A percentile compares a stretch with the other conserved stretches of the same genome.
These are phyloP conservation scores for Malassezia pachydermatis DNA, from an alignment of 1,284 basidiomycete genomes.

Conservation along the genomic window DNA sequence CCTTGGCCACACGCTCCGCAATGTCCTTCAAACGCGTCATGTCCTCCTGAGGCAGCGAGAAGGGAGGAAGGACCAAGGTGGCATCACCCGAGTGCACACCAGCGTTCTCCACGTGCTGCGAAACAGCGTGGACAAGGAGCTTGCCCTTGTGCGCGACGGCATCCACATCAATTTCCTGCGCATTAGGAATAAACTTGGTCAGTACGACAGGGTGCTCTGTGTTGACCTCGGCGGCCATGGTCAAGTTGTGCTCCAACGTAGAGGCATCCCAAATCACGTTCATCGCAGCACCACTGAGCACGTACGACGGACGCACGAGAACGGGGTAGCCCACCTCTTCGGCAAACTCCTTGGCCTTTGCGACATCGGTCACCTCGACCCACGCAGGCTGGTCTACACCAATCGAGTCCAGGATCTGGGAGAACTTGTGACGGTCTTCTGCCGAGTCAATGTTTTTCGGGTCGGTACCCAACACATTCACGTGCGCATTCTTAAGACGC, in stretches of 20 bases:
- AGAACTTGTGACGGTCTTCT: slow-evolving; percentile 99
- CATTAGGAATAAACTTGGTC: slow-evolving; percentile 95
- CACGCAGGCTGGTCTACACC: slow-evolving; percentile 96
- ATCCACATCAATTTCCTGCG: slow-evolving; percentile 96
- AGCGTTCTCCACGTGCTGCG: slow-evolving; percentile 97
- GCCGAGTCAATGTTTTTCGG: slow-evolving; percentile 90
- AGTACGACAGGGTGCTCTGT: slow-evolving; percentile 95
- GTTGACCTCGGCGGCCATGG: slow-evolving; percentile 86
- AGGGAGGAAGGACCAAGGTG: slow-evolving; percentile 92
- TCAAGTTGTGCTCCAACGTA: slow-evolving; percentile 78
- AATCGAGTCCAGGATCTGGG: slow-evolving; percentile 81
- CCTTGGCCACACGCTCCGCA: slow-evolving; percentile 84
- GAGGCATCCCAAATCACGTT: slow-evolving; percentile 93
- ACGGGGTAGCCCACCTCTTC: slow-evolving; percentile 58
- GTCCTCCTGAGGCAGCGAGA: slow-evolving; percentile 66
- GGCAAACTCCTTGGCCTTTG: slow-evolving; percentile 84
- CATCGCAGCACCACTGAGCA: slow-evolving; percentile 97
- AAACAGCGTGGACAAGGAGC: slow-evolving; percentile 89
- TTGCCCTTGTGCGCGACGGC: slow-evolving; percentile 89
- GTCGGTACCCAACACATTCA: slow-evolving; percentile 92
- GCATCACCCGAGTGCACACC: slow-evolving; percentile 99
- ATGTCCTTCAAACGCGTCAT: slow-evolving; percentile 78
- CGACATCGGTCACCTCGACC: slow-evolving; percentile 79
- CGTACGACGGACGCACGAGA: slow-evolving; percentile 59
- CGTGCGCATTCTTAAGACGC: slow-evolving; percentile 75